phyloP scores from a whole-genome alignment of 805 yeast genomes.

The Sugiyamaella boreocaroliniensis region DNA sequence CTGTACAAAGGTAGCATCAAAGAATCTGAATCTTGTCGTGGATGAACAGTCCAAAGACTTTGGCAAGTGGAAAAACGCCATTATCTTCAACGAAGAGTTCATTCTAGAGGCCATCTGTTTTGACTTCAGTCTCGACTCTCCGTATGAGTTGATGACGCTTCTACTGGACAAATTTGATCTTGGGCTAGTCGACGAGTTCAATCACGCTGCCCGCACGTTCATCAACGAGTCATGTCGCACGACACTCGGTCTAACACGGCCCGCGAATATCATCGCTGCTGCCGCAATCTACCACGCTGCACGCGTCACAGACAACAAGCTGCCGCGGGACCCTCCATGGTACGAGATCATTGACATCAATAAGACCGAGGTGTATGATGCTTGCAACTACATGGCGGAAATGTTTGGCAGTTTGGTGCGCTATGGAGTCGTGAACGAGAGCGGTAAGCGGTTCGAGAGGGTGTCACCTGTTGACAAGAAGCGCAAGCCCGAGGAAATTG shows the following conservation, averaged over 20 bases:
- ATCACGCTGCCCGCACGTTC: slow-evolving; percentile 22
- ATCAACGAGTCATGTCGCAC: slow-evolving; percentile 36
- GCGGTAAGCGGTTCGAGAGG: neutral
- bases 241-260: slow-evolving; percentile 27
- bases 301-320: neutral
- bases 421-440: neutral
- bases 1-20: slow-evolving; percentile 43
- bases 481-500: neutral
- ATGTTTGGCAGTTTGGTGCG: slow-evolving; percentile 2
- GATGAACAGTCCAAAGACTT: slow-evolving; percentile 44
- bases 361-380: slow-evolving; percentile 15
- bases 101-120: slow-evolving; percentile 42
- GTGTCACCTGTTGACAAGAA: neutral
- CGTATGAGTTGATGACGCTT: slow-evolving; percentile 27
- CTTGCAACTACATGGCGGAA: slow-evolving; percentile 22
- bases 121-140: slow-evolving; percentile 41
- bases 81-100: slow-evolving; percentile 41
- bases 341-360: slow-evolving; percentile 15
- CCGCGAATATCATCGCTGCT: slow-evolving; percentile 32
- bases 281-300: slow-evolving; percentile 34
- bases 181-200: slow-evolving; percentile 19
- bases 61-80: slow-evolving; percentile 46
- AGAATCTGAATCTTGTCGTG: slow-evolving; percentile 33
- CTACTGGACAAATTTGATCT: slow-evolving; percentile 19
- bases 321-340: slow-evolving; percentile 8